phyloP scores from a whole-genome alignment of 768 basidiomycete genomes.

The Dacryopinax primogenitus region DNA sequence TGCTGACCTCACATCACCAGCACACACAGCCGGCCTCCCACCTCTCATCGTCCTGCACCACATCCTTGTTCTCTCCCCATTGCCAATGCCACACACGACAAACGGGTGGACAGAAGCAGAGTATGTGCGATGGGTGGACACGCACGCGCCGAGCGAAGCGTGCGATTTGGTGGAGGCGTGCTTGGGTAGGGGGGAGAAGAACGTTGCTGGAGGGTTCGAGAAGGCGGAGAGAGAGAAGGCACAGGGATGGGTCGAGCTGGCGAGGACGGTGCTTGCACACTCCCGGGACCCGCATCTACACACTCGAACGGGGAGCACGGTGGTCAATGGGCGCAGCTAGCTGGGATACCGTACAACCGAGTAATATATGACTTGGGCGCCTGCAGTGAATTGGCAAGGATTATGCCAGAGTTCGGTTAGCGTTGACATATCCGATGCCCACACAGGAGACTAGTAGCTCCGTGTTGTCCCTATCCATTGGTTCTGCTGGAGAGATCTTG shows the following conservation, averaged over 20 bases:
- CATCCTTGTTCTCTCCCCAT: slow-evolving; percentile 73
- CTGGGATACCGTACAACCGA: too few relatives aligned
- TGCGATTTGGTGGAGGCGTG: slow-evolving; percentile 70
- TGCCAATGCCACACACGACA: slow-evolving; percentile 61
- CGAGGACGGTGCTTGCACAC: slow-evolving; percentile 49
- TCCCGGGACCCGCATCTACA: slow-evolving; percentile 20
- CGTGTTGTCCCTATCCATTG: slow-evolving; percentile 34
- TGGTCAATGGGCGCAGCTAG: not conserved
- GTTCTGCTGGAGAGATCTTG: slow-evolving; percentile 62
- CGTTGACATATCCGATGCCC: slow-evolving; percentile 83
- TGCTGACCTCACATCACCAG: slow-evolving; percentile 46
- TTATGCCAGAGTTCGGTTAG: slow-evolving; percentile 61
- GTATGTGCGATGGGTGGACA: slow-evolving; percentile 92
- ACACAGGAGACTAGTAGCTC: slow-evolving; percentile 80
- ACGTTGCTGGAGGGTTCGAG: slow-evolving; percentile 30
- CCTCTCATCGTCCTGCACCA: slow-evolving; percentile 83
- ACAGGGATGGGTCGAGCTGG: slow-evolving; percentile 52
- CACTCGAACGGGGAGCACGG: not conserved
- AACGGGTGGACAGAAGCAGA: slow-evolving; percentile 94
- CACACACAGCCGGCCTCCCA: slow-evolving; percentile 63
- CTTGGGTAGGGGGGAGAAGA: slow-evolving; percentile 59
- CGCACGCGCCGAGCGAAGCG: slow-evolving; percentile 71
- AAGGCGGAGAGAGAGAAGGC: slow-evolving; percentile 45
- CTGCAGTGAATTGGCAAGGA: too few relatives aligned
- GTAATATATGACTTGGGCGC: slow-evolving; percentile 6